Conservation (phyloP, 352 stramenopile species). For the Phytophthora sansomeana region DNA sequence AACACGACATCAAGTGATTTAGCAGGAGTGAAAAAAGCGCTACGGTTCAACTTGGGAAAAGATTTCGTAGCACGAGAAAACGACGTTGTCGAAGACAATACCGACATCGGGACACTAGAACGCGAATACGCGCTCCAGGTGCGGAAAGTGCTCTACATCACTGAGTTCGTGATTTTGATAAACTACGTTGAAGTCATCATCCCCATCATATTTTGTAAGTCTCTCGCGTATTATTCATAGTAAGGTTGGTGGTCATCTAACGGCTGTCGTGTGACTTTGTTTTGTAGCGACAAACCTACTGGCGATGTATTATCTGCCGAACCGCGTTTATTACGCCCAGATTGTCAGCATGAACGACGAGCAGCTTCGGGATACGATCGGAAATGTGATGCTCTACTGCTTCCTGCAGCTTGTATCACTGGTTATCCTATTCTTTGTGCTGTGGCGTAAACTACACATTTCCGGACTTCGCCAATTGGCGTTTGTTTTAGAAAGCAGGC, state of each 20-base stretch:
- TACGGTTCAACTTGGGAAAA: no score
- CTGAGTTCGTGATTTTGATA: conserved; percentile 55
- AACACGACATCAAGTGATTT: no score
- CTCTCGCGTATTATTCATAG: neutral
- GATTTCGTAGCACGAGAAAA: no score
- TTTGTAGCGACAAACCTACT: conserved; percentile 36
- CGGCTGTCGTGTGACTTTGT: no score
- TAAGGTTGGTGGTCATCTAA: neutral
- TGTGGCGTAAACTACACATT: conserved; percentile 35
- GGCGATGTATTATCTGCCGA: conserved; percentile 43
- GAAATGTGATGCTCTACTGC: conserved; percentile 46
- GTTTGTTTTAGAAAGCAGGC: conserved; percentile 51
- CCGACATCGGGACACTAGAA: conserved; percentile 9
- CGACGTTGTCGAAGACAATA: no score
- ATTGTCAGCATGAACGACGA: conserved; percentile 29
- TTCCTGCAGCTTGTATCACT: conserved; percentile 51
- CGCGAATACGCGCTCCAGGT: conserved; percentile 29
- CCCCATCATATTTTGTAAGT: conserved; percentile 51
- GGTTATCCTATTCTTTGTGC: conserved; percentile 31
- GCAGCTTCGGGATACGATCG: conserved; percentile 21
- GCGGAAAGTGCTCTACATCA: conserved; percentile 45
- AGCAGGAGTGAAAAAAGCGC: no score
- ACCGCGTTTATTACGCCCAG: conserved; percentile 38
- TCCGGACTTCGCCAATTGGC: conserved; percentile 37
- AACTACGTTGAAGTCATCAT: conserved; percentile 55